Evolutionary conservation across 129 eudicot species (phyloP), one percentile per base, ranked within the genome.

Genomic region (Pseudognaphalium luteoalbum): DNA sequence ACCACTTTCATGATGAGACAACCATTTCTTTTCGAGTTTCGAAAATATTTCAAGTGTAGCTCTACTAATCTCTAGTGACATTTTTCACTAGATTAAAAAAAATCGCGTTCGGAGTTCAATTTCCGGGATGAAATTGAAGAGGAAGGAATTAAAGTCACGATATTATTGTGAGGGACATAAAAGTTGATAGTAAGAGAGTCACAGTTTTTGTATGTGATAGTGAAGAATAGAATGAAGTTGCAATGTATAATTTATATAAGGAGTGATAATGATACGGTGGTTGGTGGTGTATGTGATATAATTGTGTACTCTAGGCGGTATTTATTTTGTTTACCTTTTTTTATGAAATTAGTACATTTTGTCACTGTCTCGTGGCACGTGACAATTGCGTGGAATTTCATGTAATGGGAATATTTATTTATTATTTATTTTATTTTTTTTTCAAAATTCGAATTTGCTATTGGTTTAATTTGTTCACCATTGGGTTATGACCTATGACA

Each of bases 11-110:
- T 83, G 87, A 80, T 87, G 96, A 47, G 86, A 57, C 65, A 94
- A 44, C 99, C 99, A 94, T 63, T 89, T 88, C 84, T 94, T 90
- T 86, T 94, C 99, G 12, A 94, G 91, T 86, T 89, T 94, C 25
- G 99, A 84, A 81, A 94, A 94, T 72, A 94, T 94, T 85, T 94
- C 99, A 35, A 89, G 72, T 2, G 99, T 91, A 71, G 87, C 77
- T 64, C 88, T 85, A 75, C 84, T 86, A 2, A 90, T 59, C 60
- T 88, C 96, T 92, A 86, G 77, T 47, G 58, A 74, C 77, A 25
- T 59, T 75, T 60, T 60, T 28, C 10, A 17, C 10, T 28, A 30
- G 4, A 29, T 64, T 11, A 7, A 64, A 29, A 32, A 7, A 64
- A 12, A 32, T 64, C 1, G 19, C 7, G 51, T 44, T 9, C 0